Percentiles rank a stretch among this genome's conserved stretches.
Conservation (phyloP, 192 early-diverging fungal species). For the Coemansia furcata region DNA sequence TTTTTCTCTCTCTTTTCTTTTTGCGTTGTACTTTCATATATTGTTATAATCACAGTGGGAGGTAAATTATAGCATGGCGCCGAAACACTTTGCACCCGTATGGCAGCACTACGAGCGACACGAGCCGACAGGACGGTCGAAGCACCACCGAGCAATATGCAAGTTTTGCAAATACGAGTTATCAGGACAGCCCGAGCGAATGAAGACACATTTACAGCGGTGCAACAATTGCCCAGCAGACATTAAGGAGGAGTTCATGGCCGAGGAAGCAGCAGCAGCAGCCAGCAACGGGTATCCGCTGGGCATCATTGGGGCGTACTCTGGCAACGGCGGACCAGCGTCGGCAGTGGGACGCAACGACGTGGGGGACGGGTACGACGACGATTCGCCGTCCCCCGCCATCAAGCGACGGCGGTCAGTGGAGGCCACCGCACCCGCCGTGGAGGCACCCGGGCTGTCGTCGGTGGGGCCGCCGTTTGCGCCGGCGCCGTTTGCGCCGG, state of each 20-base stretch:
- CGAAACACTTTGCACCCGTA: slow-evolving; percentile 53
- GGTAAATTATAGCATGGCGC: slow-evolving; percentile 29
- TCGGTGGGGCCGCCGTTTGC: not conserved
- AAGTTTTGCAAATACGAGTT: slow-evolving; percentile 50
- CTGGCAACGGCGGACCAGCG: not conserved
- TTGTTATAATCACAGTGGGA: not conserved
- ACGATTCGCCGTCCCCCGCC: slow-evolving; percentile 2
- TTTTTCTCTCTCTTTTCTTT: slow-evolving; percentile 8
- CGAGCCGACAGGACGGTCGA: slow-evolving; percentile 51
- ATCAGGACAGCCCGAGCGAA: slow-evolving; percentile 51
- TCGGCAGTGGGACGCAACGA: not conserved
- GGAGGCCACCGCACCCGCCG: slow-evolving; percentile 11
- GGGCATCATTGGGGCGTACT: not conserved
- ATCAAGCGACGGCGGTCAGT: slow-evolving; percentile 36
- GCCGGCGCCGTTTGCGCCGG: slow-evolving; percentile 26
- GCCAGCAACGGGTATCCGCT: not conserved
- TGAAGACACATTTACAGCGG: slow-evolving; percentile 50
- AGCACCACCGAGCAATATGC: slow-evolving; percentile 52
- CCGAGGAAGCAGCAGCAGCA: slow-evolving; percentile 16
- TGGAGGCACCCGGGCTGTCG: not conserved
- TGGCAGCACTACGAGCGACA: slow-evolving; percentile 54
- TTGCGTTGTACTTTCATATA: not conserved
- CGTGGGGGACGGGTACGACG: not conserved
- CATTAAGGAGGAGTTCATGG: slow-evolving; percentile 40
- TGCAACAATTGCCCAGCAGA: slow-evolving; percentile 32